Percentiles rank a stretch among this genome's conserved stretches.
These are phyloP conservation scores for Rhipidocladum racemiflorum DNA, from an alignment of 176 grass and related monocot species.

Conservation along the genomic window DNA sequence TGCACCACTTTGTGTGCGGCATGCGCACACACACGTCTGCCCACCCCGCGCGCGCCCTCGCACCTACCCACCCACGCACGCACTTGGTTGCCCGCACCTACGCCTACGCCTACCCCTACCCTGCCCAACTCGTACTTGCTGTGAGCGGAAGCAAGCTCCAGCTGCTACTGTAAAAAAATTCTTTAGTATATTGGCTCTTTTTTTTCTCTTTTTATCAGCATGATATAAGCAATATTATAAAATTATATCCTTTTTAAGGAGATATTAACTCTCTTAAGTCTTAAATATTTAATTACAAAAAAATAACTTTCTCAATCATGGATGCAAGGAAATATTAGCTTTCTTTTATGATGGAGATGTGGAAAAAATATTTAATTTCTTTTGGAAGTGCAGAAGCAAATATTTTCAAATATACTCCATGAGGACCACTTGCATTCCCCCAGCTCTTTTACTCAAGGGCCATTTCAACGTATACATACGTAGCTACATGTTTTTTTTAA, in stretches of 20 bases:
- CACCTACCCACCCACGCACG: too few species aligned
- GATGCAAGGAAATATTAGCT: not conserved
- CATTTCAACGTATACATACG: not conserved
- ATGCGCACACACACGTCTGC: too few species aligned
- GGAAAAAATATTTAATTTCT: not conserved
- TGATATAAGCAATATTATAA: not conserved
- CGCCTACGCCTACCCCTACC: too few species aligned
- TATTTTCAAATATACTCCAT: not conserved
- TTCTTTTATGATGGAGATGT: not conserved
- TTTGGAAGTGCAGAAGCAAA: not conserved
- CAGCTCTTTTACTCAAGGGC: not conserved
- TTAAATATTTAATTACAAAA: not conserved
- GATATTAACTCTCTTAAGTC: not conserved
- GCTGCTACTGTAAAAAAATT: too few species aligned
- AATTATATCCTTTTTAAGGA: not conserved
- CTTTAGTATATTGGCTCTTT: too few species aligned
- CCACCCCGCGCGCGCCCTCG: too few species aligned
- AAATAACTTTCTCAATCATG: not conserved
- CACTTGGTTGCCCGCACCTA: too few species aligned
- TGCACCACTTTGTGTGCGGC: too few species aligned
- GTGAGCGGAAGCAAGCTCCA: too few species aligned
- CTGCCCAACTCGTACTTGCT: too few species aligned
- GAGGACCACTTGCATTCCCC: not conserved
- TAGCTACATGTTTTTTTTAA: not conserved
- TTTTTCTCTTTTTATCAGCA: not conserved